These are phyloP conservation scores for Backusella psychrophila DNA, from an alignment of 192 early-diverging fungal species.

Conservation along the genomic window DNA sequence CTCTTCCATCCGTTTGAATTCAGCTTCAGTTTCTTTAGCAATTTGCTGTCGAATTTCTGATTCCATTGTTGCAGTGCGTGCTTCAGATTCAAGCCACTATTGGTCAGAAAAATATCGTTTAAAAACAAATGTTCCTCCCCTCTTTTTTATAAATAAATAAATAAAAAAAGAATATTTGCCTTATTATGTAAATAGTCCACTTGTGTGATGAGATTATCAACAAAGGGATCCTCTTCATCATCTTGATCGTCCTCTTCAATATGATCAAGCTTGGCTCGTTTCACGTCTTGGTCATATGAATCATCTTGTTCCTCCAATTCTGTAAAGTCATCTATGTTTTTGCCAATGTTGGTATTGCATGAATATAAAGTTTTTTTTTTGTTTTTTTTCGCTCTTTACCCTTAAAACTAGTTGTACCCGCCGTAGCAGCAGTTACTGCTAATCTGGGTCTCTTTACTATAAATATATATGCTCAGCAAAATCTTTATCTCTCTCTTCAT, in stretches of 20 bases:
- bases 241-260: conserved; percentile 24
- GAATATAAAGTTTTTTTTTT: neutral
- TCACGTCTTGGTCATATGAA: neutral
- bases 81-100: conserved; percentile 47
- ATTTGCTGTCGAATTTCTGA: conserved; percentile 53
- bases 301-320: conserved; percentile 19
- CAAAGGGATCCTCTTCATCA: conserved; percentile 27
- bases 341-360: neutral
- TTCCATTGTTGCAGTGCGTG: conserved; percentile 51
- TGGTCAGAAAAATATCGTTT: neutral
- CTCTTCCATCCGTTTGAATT: conserved; percentile 46
- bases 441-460: conserved; percentile 1
- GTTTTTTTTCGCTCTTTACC: neutral
- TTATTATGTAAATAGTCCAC: conserved; percentile 43
- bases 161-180: conserved; percentile 17
- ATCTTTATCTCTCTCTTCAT: neutral
- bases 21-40: conserved; percentile 39
- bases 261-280: neutral
- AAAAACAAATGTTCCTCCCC: neutral
- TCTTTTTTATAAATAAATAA: neutral
- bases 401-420: neutral
- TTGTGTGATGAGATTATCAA: conserved; percentile 34
- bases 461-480: neutral
- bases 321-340: neutral
- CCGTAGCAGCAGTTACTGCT: neutral